Base-by-base conservation (phyloP, 768 basidiomycete species). In the Astraeus odoratus region DNA sequence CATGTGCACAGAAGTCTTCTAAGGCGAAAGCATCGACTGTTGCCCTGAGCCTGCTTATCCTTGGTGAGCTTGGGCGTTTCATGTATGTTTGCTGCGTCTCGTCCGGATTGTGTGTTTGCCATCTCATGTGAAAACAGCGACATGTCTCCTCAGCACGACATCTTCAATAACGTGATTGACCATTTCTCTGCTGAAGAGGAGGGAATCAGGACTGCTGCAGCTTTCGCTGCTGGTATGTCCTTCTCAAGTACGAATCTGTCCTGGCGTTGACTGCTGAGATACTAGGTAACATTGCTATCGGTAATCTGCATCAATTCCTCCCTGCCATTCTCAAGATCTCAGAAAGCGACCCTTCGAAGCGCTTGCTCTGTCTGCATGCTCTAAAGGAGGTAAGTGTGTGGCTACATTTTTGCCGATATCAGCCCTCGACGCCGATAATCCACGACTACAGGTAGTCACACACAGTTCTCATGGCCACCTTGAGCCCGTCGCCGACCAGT, bases 251-350 rank as follows among this genome's bases (percentile, higher is more conserved):
- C 5, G 22, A 13, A 23, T 26, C 23, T 39, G n/a, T 8, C 23
- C 10, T 33, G 22, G 15, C 25, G n/a, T 27, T 8, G 12, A 39
- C 49, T 16, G 50, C 19, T 20, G 40, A 20, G 37, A 7, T 20
- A 25, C n/a, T 48, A 86, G 93, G 94, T 29, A 98, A 97, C 60
- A 88, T 99, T 40, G 89, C 94, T 10, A 94, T 97, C 31, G 96
- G 96, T 4, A 95, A 91, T 56, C 71, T 94, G 19, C 78, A 81
- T 10, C 78, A 83, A 56, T 96, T 92, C 76, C 72, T 98, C 3
- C 91, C 92, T 22, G 72, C 73, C 5, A 86, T 98, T 51, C 77
- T 96, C 53, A 81, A 82, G 54, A 75, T 89, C 52, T 74, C 86
- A 35, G 75, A 89, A 64, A 76, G 70, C 9, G 82, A 92, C 58